A percentile compares a stretch with the other conserved stretches of the same genome.
Evolutionary conservation across 805 yeast species (phyloP).

Genomic region (Metschnikowia anglica): DNA sequence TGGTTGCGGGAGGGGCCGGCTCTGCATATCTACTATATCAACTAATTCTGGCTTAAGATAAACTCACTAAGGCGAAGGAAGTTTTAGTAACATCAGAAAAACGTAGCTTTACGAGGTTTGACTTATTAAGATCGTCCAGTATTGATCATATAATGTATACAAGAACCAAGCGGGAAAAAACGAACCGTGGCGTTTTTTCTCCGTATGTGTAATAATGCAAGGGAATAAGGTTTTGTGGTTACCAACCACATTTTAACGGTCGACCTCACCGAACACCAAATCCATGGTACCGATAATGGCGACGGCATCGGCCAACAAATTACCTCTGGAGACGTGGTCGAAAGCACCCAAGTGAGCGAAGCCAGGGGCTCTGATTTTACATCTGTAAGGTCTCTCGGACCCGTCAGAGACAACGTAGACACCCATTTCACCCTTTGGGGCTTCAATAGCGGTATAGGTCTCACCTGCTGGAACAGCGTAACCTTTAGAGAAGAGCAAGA

Average conservation of each 20-base stretch:
- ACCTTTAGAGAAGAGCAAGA: conserved; percentile 84
- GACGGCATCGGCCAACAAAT: conserved; percentile 86
- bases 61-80: not conserved
- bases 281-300: conserved; percentile 96
- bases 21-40: conserved; percentile 31
- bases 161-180: conserved; percentile 3
- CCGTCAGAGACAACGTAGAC: conserved; percentile 89
- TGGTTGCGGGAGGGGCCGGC: conserved; percentile 35
- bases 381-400: conserved; percentile 84
- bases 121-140: conserved; percentile 5
- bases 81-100: not conserved
- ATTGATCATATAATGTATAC: conserved; percentile 3
- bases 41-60: conserved; percentile 1
- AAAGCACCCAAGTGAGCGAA: conserved; percentile 88
- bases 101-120: not conserved
- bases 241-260: conserved; percentile 52
- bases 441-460: conserved; percentile 88
- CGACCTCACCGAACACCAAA: conserved; percentile 91
- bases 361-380: conserved; percentile 94
- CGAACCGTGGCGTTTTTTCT: conserved; percentile 10
- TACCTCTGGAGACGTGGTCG: conserved; percentile 83
- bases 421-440: conserved; percentile 95
- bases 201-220: conserved; percentile 12
- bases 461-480: conserved; percentile 88
- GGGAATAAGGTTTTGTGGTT: conserved; percentile 8